Percentiles rank a stretch among this genome's conserved stretches.
Evolutionary conservation across 1,139 yeast genomes (phyloP).

Genomic region (Hyphopichia burtonii): DNA sequence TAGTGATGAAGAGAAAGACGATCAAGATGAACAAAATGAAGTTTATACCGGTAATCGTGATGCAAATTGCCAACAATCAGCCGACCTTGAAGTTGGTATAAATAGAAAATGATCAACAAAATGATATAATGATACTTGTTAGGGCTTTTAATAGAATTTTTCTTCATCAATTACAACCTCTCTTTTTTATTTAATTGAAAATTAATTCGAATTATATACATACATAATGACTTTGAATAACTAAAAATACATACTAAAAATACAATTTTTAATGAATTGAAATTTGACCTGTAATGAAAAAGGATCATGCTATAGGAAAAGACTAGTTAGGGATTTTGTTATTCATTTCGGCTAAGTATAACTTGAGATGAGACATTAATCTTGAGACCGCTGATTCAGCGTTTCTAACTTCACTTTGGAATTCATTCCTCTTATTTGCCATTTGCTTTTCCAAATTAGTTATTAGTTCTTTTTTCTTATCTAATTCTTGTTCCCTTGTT

Average conservation of each 20-base stretch:
- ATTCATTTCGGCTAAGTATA: conserved; percentile 17
- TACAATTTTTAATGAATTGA: background rate
- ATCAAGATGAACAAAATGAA: too few species aligned
- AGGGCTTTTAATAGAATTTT: too few species aligned
- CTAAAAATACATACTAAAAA: conserved; percentile 3
- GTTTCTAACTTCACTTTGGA: conserved; percentile 54
- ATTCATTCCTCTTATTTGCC: conserved; percentile 38
- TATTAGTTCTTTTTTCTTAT: conserved; percentile 47
- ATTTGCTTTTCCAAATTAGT: conserved; percentile 49
- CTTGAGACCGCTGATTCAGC: conserved; percentile 55
- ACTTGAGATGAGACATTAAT: conserved; percentile 51
- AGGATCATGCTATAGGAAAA: background rate
- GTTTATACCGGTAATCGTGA: background rate
- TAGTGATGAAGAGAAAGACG: conserved; percentile 11
- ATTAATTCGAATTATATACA: background rate
- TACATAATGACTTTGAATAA: background rate
- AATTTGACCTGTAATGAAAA: background rate
- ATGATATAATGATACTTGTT: too few species aligned
- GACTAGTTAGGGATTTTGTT: conserved; percentile 7
- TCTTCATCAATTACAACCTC: background rate
- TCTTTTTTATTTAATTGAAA: background rate
- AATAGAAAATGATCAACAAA: too few species aligned
- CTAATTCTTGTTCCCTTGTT: conserved; percentile 51
- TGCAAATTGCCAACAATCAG: background rate
- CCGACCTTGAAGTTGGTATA: too few species aligned